Evolutionary conservation across 2,329 filamentous ascomycete species (phyloP).

Genomic region (Ceratocystis variospora): DNA sequence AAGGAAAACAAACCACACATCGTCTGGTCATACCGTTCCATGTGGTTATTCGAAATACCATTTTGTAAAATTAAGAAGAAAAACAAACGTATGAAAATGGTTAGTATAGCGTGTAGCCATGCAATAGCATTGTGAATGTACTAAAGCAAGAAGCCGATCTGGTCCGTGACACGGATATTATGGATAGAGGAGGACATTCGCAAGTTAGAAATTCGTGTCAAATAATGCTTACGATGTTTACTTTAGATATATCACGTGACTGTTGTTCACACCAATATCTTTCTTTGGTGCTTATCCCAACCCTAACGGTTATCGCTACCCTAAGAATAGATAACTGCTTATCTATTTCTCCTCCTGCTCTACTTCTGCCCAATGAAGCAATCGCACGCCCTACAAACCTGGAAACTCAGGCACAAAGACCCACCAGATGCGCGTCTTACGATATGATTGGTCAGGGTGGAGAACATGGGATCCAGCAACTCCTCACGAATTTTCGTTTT

Average conservation of each 20-base stretch:
- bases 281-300: too few relatives aligned
- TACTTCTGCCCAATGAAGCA: background rate
- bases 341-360: background rate
- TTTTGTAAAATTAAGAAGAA: constrained; percentile 25
- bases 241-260: too few relatives aligned
- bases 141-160: too few relatives aligned
- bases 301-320: background rate
- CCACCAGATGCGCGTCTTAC: background rate
- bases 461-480: background rate
- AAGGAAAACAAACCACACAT: background rate
- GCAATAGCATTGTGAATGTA: too few relatives aligned
- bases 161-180: too few relatives aligned
- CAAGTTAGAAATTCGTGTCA: too few relatives aligned
- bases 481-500: constrained; percentile 8
- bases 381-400: background rate
- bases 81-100: too few relatives aligned
- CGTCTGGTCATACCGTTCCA: constrained; percentile 57
- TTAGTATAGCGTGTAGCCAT: too few relatives aligned
- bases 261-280: too few relatives aligned
- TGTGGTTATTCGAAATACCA: constrained; percentile 69
- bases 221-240: too few relatives aligned
- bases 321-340: background rate
- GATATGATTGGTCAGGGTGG: constrained; percentile 2
- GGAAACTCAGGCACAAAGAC: background rate
- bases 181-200: too few relatives aligned